phyloP scores from a whole-genome alignment of 106 monocot genomes.

The Platanthera guangdongensis region DNA sequence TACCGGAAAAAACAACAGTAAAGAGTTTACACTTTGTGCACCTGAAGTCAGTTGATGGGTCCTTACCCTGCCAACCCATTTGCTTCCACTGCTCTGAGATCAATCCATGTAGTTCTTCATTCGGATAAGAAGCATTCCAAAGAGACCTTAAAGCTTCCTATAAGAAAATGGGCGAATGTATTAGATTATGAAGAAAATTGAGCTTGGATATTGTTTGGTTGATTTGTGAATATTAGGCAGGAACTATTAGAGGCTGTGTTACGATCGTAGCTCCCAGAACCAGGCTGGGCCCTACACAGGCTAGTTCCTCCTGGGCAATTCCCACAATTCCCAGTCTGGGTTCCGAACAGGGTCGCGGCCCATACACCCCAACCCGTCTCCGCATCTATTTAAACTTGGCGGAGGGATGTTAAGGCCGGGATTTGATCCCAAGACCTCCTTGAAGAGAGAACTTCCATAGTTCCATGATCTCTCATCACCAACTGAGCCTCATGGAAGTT shows the following conservation, averaged over 20 bases:
- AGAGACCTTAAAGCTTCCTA: constrained; percentile 71
- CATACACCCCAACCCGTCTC: too few relatives aligned
- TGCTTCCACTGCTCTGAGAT: constrained; percentile 96
- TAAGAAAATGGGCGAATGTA: not conserved
- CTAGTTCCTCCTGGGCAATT: not conserved
- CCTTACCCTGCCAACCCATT: constrained; percentile 99
- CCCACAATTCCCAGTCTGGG: too few relatives aligned
- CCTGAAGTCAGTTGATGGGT: constrained; percentile 97
- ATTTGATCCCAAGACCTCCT: too few relatives aligned
- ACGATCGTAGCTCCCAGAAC: not conserved
- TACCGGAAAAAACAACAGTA: not conserved
- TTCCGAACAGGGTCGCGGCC: too few relatives aligned
- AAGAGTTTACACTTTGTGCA: constrained; percentile 8
- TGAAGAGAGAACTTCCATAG: too few relatives aligned
- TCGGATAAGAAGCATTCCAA: constrained; percentile 74
- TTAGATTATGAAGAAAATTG: not conserved
- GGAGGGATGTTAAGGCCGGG: too few relatives aligned
- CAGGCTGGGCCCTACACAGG: not conserved
- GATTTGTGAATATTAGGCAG: not conserved
- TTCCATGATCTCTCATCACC: too few relatives aligned
- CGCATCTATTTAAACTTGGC: too few relatives aligned
- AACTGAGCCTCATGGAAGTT: too few relatives aligned
- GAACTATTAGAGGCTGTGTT: not conserved
- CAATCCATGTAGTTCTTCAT: constrained; percentile 48
- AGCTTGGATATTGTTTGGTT: not conserved